Base-by-base conservation (phyloP, 2,329 filamentous ascomycete genomes). In the Trichoderma sp. region DNA sequence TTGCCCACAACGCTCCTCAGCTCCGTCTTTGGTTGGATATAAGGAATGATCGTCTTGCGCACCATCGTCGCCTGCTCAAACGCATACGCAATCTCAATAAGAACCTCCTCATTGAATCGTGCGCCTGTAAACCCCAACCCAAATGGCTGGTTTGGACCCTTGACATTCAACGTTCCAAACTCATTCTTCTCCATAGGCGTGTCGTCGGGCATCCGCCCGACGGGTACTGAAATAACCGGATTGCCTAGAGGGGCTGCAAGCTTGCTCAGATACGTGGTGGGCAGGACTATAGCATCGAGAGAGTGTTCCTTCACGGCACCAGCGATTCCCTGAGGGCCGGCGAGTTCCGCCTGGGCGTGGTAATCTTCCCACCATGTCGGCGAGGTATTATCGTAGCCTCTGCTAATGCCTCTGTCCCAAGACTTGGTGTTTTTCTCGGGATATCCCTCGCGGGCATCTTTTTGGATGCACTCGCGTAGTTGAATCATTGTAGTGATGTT, bases 21-120 rank as follows among this genome's bases (percentile, higher is more conserved):
- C 69, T 78, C 78, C 1, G 74, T 78, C 22, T 37, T 73, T 4
- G 78, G 77, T 67, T 72, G 64, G 0, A 79, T 59, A 10, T 74
- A 72, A 5, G 76, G 74, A 57, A 73, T 72, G 6, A 78, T 70
- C 15, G 67, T 70, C 7, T 72, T 68, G 12, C 79, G 69, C 34
- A 73, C 72, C 42, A 68, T 64, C 1, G 78, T 89, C 70, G 81
- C 78, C 78, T 90, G 87, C 80, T 92, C 90, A 76, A 87, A 91
- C 4, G 87, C 89, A 79, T 89, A 91, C 6, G 89, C 89, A 73
- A 88, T 83, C 0, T 85, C 86, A 67, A 92, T 85, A 70, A 92
- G 73, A 32, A 77, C 81, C 72, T 84, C 85, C 75, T 92, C 90
- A 42, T 81, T 84, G 79, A 86, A 92, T 63, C 81, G 82, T 2